These are phyloP conservation scores for Blastobotrys niveus DNA, from an alignment of 1,139 yeast genomes.

Conservation along the genomic window DNA sequence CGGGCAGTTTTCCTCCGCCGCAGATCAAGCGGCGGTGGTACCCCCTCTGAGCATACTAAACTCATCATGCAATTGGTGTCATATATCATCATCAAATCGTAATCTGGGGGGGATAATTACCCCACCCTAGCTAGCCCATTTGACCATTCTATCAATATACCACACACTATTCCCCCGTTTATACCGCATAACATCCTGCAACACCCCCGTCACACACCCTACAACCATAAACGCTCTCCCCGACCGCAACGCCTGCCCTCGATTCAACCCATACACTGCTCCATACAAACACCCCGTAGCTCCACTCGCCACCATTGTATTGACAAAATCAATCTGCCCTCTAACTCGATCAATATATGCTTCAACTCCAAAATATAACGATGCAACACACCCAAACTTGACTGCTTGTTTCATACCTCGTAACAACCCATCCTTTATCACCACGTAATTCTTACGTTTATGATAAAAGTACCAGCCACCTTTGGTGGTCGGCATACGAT, in stretches of 20 bases:
- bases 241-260: conserved; percentile 45
- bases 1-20: too few species aligned
- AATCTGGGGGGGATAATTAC: too few species aligned
- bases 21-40: too few species aligned
- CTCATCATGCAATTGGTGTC: too few species aligned
- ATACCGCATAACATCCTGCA: conserved; percentile 58
- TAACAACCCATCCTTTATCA: conserved; percentile 51
- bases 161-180: conserved; percentile 58
- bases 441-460: conserved; percentile 74
- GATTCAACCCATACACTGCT: conserved; percentile 38
- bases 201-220: conserved; percentile 56
- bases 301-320: conserved; percentile 54
- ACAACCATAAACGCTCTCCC: conserved; percentile 50
- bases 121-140: background rate
- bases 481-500: conserved; percentile 66
- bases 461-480: conserved; percentile 92
- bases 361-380: conserved; percentile 56
- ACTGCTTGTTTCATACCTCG: conserved; percentile 42
- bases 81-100: too few species aligned
- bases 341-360: conserved; percentile 52
- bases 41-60: too few species aligned
- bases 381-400: conserved; percentile 46
- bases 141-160: conserved; percentile 44
- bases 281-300: conserved; percentile 51
- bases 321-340: conserved; percentile 53